Evolutionary conservation across 257 asterid genomes (phyloP).

Genomic region (Primulina tabacum): DNA sequence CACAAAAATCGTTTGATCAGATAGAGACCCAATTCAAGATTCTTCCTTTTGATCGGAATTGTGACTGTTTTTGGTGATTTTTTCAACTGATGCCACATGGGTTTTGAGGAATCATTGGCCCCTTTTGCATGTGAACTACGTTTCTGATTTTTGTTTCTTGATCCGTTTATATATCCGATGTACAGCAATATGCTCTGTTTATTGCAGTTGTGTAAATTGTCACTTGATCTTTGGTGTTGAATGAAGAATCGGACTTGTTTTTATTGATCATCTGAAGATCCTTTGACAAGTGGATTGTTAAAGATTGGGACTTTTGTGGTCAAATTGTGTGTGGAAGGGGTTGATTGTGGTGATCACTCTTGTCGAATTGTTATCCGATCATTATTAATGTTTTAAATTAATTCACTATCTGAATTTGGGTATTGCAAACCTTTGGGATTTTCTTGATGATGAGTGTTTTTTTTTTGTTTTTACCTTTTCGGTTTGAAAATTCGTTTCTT

Average conservation of each 20-base stretch:
- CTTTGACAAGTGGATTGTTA: conserved; percentile 23
- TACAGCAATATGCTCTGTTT: conserved; percentile 29
- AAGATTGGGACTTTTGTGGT: conserved; percentile 45
- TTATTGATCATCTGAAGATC: conserved; percentile 40
- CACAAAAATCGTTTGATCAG: conserved; percentile 35
- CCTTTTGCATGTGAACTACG: conserved; percentile 47
- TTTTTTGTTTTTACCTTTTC: conserved; percentile 25
- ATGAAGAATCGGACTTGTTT: conserved; percentile 37
- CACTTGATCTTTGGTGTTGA: conserved; percentile 40
- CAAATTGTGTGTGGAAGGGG: conserved; percentile 27
- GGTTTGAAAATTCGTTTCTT: conserved; percentile 24
- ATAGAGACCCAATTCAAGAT: conserved; percentile 37
- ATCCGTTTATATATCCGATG: conserved; percentile 57
- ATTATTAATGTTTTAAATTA: conserved; percentile 1
- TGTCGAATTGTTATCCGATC: conserved; percentile 19
- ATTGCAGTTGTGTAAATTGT: conserved; percentile 25
- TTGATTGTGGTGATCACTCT: conserved; percentile 31
- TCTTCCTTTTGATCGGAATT: conserved; percentile 35
- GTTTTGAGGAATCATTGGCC: conserved; percentile 56
- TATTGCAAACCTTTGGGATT: conserved; percentile 19
- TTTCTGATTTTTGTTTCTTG: conserved; percentile 33
- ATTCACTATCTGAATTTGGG: conserved; percentile 15
- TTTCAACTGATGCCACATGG: conserved; percentile 35
- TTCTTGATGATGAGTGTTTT: conserved; percentile 21
- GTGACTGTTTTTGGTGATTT: conserved; percentile 27